A percentile compares a stretch with the other conserved stretches of the same genome.
These are phyloP conservation scores for Diaporthe amygdali DNA, from an alignment of 2,329 filamentous ascomycete genomes.

Conservation along the genomic window DNA sequence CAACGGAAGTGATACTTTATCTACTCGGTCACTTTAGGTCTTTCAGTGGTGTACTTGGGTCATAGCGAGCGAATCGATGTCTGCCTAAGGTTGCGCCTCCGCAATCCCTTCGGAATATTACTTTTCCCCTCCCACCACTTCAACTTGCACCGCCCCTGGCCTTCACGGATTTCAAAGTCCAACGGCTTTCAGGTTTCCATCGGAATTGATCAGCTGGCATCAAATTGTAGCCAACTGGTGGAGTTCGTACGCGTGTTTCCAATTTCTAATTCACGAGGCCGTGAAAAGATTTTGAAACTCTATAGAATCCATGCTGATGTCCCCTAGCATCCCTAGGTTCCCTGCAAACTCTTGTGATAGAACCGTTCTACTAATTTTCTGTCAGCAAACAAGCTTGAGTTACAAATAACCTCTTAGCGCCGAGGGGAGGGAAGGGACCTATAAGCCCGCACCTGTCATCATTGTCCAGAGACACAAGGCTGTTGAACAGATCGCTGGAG, in stretches of 20 bases:
- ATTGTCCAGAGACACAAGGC: neutral
- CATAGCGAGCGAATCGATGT: neutral
- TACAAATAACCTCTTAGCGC: neutral
- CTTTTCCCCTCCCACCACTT: neutral
- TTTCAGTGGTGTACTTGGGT: neutral
- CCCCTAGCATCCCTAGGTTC: neutral
- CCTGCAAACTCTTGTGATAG: neutral
- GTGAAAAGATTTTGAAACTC: conserved; percentile 2
- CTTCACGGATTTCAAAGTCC: neutral
- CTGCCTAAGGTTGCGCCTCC: neutral
- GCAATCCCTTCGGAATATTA: neutral
- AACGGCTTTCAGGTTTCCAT: neutral
- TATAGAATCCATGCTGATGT: neutral
- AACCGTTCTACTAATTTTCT: neutral
- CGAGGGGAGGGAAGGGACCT: accelerated
- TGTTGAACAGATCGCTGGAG: neutral
- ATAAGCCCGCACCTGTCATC: neutral
- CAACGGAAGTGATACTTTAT: too few species aligned
- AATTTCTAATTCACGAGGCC: neutral
- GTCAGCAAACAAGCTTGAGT: neutral
- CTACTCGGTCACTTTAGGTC: neutral
- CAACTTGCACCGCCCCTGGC: neutral
- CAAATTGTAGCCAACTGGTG: neutral
- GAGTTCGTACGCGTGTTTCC: neutral
- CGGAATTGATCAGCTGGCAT: neutral